Evolutionary conservation across 495 filamentous ascomycete species (phyloP), one percentile per base, ranked within the genome.

Genomic region (Xylaria nigripes): DNA sequence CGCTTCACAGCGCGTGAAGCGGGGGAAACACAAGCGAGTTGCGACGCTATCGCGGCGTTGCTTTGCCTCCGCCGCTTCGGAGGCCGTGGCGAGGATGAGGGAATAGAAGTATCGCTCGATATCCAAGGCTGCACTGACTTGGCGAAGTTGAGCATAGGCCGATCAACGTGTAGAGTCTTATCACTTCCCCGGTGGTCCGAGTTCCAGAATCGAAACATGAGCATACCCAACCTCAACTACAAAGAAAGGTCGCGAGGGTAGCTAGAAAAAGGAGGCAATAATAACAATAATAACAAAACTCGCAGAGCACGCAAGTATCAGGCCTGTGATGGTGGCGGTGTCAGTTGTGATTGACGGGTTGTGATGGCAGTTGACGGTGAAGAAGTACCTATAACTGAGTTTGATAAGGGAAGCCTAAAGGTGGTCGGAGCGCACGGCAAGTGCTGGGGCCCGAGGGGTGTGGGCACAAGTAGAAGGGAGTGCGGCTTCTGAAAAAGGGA

Each of bases 201-300:
- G 58, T 64, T 63, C 75, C 75, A 77, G 61, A 77, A 76, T 58
- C 69, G 70, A 66, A 75, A 76, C 73, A 76, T 76, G 61, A 66
- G 61, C 61, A 64, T 66, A 65, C 60, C 63, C 66, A 50, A 61
- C 43, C 61, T 60, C 34, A 55, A 62, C 44, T 40, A 41, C 36
- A 54, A 55, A 59, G 45, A 48, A 56, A 49, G 41, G 41, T 22
- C 32, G 48, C 43, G 57, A 8, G 25, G 40, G 51, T 12, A 44
- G 46, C 45, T 24, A 24, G 16, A 29, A 34, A 45, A 7, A 24
- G 25, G 36, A 44, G 34, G 16, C 13, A n/a, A n/a, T n/a, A n/a
- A n/a, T n/a, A n/a, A 24, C 5, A 18, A 49, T 51, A 29, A 18
- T 2, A n/a, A 40, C 36, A 40, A 40, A 45, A 55, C 48, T 22